Conservation (phyloP, 768 basidiomycete species). For the Kwoniella mangroviensis region DNA sequence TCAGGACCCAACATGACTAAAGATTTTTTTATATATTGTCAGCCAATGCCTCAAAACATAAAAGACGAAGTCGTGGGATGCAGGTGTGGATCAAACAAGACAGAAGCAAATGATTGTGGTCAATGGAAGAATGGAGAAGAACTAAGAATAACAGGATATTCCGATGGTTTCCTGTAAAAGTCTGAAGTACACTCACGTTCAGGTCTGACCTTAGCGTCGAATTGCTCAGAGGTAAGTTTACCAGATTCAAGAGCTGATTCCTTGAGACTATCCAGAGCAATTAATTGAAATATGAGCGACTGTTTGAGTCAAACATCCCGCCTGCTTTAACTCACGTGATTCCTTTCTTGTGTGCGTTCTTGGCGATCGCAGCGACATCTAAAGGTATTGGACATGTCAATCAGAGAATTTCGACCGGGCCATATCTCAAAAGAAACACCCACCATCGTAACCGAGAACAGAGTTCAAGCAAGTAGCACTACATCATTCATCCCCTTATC, state of each 20-base stretch:
- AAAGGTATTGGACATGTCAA: not conserved
- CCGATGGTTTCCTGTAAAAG: too few relatives aligned
- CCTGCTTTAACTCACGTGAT: constrained; percentile 64
- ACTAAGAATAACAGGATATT: too few relatives aligned
- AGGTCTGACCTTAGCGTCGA: constrained; percentile 77
- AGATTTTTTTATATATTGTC: not conserved
- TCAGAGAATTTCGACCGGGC: too few relatives aligned
- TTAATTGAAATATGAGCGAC: not conserved
- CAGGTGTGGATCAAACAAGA: not conserved
- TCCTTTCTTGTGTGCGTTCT: constrained; percentile 99
- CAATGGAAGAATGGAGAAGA: too few relatives aligned
- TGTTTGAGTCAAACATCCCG: too few relatives aligned
- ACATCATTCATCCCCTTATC: not conserved
- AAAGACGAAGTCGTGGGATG: not conserved
- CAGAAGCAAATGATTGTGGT: not conserved
- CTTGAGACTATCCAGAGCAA: constrained; percentile 64
- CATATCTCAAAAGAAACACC: constrained; percentile 55
- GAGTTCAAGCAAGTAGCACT: constrained; percentile 91
- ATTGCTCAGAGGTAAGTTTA: constrained; percentile 84
- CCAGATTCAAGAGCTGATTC: constrained; percentile 88
- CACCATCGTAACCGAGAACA: constrained; percentile 95
- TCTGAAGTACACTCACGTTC: constrained; percentile 52
- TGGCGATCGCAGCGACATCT: constrained; percentile 98
- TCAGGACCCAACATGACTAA: constrained; percentile 58
- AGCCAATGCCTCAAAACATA: constrained; percentile 3